Base-by-base conservation (phyloP, 1,139 yeast species). In the Zhuliangozyma blackwelliae region DNA sequence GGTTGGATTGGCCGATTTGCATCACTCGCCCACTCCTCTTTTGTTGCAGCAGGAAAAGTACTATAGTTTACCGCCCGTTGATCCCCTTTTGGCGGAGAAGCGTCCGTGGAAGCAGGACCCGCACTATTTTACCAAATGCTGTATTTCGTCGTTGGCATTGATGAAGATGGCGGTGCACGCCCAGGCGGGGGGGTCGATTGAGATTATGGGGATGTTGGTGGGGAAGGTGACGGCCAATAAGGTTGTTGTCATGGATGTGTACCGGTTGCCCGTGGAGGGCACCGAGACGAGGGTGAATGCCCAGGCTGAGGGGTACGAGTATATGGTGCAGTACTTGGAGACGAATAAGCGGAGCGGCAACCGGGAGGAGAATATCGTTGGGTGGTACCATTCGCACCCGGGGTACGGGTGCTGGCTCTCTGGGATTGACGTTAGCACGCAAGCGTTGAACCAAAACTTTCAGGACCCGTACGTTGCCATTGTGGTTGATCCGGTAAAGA, bases 381-480 rank as follows among this genome's bases (percentile, higher is more conserved):
- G 97, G 7, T 86, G 95, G 95, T 86, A 90, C 60, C 96, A 92
- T 60, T 89, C 97, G 3, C 98, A 92, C 59, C 97, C 97, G 0
- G 97, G 97, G 0, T 92, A 89, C 58, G 97, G 97, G 29, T 86
- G 96, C 56, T 85, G 96, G 95, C 62, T 89, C 30, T 81, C 92
- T 44, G 94, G 92, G 12, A 88, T 89, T 34, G 97, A 89, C 60
- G 94, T 89, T 25, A 80, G 85, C 38, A 89, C 97, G 0, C 96
- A 92, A 55, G 68, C 76, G 40, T 63, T 90, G 57, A 89, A 90
- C 54, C 97, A 89, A 58, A 77, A 75, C 42, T 88, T 80, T 54
- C 96, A 89, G 56, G 97, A 89, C 52, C 97, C 97, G 1, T 89
- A 87, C 54, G 65, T 89, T 45, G 97, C 96, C 0, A 69, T 89